Conservation (phyloP, 192 early-diverging fungal genomes). For the Umbelopsis sp. region DNA sequence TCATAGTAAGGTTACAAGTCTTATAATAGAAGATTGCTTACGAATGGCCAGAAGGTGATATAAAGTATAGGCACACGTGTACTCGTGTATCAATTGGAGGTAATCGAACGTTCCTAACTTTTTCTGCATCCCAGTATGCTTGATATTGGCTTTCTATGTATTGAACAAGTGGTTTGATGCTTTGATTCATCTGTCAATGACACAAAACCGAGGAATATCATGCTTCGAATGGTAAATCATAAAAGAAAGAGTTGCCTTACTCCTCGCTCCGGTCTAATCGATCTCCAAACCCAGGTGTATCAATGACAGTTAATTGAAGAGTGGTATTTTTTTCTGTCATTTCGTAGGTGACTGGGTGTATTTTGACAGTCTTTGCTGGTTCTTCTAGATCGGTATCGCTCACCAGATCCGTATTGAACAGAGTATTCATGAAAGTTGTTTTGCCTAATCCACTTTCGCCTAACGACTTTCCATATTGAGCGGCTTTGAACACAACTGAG, state of each 20-base stretch:
- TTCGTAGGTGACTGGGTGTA: conserved; percentile 80
- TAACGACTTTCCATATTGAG: conserved; percentile 37
- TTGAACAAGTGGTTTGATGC: conserved; percentile 90
- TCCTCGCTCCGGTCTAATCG: conserved; percentile 78
- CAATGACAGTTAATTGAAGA: conserved; percentile 89
- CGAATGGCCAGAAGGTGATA: conserved; percentile 93
- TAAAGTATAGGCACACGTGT: conserved; percentile 96
- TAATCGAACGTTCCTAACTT: conserved; percentile 68
- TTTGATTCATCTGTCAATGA: conserved; percentile 26
- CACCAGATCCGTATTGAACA: conserved; percentile 92
- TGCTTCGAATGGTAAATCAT: conserved; percentile 42
- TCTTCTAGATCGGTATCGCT: conserved; percentile 54
- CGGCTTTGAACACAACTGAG: background rate
- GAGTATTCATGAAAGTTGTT: conserved; percentile 98
- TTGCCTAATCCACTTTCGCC: conserved; percentile 98
- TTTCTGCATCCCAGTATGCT: conserved; percentile 84
- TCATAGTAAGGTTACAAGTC: background rate
- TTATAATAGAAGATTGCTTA: conserved; percentile 23
- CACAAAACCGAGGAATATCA: background rate
- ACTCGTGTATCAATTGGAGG: conserved; percentile 88
- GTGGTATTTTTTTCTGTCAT: conserved; percentile 90
- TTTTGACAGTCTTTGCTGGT: conserved; percentile 85
- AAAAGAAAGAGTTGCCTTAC: conserved; percentile 46
- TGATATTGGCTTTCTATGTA: conserved; percentile 98
- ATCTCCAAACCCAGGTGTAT: conserved; percentile 89